phyloP scores from a whole-genome alignment of 202 grass and related monocot genomes.

The Panicum virgatum region DNA sequence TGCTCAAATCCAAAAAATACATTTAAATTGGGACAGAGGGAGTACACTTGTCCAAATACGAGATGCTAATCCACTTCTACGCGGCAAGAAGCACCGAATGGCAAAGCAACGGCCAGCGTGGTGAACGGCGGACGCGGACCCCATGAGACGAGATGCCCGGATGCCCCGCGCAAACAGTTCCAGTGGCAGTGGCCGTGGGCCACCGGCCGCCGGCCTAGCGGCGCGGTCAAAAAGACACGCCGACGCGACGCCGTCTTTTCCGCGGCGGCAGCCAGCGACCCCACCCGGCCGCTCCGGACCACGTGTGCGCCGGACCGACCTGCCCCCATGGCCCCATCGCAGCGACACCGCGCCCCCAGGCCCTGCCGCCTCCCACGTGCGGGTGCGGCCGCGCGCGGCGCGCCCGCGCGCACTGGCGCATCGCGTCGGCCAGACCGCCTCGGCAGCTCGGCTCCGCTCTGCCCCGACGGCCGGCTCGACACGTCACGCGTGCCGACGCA shows the following conservation, averaged over 20 bases:
- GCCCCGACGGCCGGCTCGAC: background rate
- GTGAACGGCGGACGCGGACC: no score
- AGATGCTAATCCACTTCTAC: no score
- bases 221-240: slow-evolving; percentile 16
- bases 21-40: no score
- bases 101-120: no score
- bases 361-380: background rate
- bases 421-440: background rate
- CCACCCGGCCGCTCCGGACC: background rate
- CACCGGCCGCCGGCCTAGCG: background rate
- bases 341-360: slow-evolving; percentile 36
- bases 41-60: no score
- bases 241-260: slow-evolving; percentile 38
- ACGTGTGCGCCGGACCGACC: slow-evolving; percentile 37
- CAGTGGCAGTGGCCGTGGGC: no score
- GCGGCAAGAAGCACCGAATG: no score
- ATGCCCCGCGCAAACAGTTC: no score
- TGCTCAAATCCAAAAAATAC: no score
- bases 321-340: slow-evolving; percentile 42
- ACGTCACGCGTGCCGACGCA: slow-evolving; percentile 27
- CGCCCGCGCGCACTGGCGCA: background rate
- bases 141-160: no score
- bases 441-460: background rate
- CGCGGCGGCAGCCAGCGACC: background rate
- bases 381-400: slow-evolving; percentile 12